Percentiles rank a stretch among this genome's conserved stretches.
Conservation (phyloP, 164 flowering plant species). For the Warburgia ugandensis region DNA sequence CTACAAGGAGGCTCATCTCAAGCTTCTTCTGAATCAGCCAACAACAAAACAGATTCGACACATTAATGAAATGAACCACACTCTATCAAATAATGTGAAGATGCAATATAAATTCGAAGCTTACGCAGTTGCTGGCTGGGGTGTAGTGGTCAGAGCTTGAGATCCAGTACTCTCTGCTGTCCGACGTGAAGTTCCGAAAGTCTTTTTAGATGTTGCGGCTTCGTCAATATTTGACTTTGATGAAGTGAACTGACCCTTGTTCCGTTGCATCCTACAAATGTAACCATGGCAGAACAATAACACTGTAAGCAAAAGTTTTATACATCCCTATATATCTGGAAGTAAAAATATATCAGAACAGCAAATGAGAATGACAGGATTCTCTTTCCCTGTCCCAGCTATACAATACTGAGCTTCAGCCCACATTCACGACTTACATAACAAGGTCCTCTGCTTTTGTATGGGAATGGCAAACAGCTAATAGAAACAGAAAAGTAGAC, state of each 20-base stretch:
- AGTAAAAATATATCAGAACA: not conserved
- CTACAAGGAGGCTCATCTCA: not conserved
- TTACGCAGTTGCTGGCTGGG: slow-evolving; percentile 9
- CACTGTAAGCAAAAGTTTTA: not conserved
- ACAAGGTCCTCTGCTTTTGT: not conserved
- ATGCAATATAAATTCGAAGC: not conserved
- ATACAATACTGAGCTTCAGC: not conserved
- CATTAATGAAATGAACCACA: not conserved
- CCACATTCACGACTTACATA: too few relatives aligned
- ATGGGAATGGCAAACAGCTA: too few relatives aligned
- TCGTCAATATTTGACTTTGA: slow-evolving; percentile 6
- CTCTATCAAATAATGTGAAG: not conserved
- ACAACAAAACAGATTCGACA: not conserved
- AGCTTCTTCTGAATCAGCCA: not conserved
- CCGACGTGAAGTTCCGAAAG: not conserved
- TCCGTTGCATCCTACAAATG: slow-evolving; percentile 12
- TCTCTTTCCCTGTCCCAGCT: not conserved
- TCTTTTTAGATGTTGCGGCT: slow-evolving; percentile 6
- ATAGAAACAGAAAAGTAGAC: too few relatives aligned
- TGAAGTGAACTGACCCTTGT: slow-evolving; percentile 14
- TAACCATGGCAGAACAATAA: not conserved
- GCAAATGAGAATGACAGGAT: not conserved
- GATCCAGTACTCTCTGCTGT: slow-evolving; percentile 6
- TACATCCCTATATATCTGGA: not conserved
- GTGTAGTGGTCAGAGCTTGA: not conserved